A percentile compares a stretch with the other conserved stretches of the same genome.
phyloP scores from a whole-genome alignment of 805 yeast species.

The Spathaspora passalidarum region DNA sequence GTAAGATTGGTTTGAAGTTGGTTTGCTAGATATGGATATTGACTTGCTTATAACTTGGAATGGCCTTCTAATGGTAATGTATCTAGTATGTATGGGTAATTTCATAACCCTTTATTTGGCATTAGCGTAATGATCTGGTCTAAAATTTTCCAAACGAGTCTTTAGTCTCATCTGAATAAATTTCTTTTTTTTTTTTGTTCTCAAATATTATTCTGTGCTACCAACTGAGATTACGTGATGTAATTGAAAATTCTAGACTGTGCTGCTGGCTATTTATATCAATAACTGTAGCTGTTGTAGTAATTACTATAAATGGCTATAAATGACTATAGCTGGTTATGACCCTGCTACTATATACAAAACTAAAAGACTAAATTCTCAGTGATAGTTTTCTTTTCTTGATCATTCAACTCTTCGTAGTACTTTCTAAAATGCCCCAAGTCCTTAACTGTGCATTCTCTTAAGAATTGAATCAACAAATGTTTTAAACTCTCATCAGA shows the following conservation, averaged over 20 bases:
- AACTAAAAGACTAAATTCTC: conserved; percentile 42
- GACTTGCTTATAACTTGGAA: neutral
- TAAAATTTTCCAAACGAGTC: neutral
- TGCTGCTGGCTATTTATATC: no score
- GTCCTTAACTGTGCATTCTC: conserved; percentile 50
- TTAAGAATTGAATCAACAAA: conserved; percentile 50
- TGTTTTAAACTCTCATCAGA: conserved; percentile 37
- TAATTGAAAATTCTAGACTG: no score
- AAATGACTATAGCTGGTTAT: neutral
- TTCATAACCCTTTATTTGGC: neutral
- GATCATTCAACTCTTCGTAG: conserved; percentile 47
- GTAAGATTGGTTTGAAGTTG: neutral
- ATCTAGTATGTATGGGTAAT: neutral
- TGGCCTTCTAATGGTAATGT: neutral
- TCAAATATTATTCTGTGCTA: no score
- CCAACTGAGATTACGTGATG: no score
- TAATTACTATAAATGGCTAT: neutral
- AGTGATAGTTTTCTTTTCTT: conserved; percentile 51
- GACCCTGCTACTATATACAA: neutral
- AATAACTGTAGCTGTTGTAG: no score
- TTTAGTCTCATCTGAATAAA: neutral
- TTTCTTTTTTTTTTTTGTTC: no score
- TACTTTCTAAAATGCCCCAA: conserved; percentile 49
- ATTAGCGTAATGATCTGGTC: neutral
- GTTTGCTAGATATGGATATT: neutral